Conservation (phyloP, 2,329 filamentous ascomycete genomes). For the Sarocladium brachiariae region DNA sequence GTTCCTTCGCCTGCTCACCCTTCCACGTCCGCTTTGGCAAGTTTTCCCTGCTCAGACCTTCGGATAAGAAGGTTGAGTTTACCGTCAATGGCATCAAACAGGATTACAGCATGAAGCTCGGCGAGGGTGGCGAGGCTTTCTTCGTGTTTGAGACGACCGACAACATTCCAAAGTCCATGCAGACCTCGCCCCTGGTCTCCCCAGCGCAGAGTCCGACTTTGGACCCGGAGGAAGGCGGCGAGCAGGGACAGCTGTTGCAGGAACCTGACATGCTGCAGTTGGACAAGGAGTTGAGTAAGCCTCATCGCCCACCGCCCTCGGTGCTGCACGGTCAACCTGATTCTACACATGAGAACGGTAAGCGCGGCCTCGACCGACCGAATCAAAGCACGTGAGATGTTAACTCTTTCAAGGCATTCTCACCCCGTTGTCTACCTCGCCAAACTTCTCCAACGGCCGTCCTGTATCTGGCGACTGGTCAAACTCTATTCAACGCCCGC, state of each 20-base stretch:
- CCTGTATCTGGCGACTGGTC: slow-evolving; percentile 47
- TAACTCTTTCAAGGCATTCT: slow-evolving; percentile 32
- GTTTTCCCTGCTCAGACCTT: slow-evolving; percentile 89
- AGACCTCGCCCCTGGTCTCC: slow-evolving; percentile 90
- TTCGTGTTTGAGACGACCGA: slow-evolving; percentile 97
- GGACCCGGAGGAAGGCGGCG: slow-evolving; percentile 11
- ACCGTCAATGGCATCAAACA: slow-evolving; percentile 87
- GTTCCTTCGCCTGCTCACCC: slow-evolving; percentile 80
- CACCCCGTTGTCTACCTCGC: slow-evolving; percentile 48
- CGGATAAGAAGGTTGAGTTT: slow-evolving; percentile 99
- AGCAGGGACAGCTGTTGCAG: slow-evolving; percentile 33
- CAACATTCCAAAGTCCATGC: slow-evolving; percentile 83
- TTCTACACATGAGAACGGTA: slow-evolving; percentile 22
- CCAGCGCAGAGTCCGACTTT: slow-evolving; percentile 80
- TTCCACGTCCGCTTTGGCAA: slow-evolving; percentile 99
- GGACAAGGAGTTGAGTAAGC: slow-evolving; percentile 34
- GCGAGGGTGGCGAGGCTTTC: slow-evolving; percentile 95
- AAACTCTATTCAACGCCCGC: slow-evolving; percentile 33
- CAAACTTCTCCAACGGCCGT: slow-evolving; percentile 39
- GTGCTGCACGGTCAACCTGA: slow-evolving; percentile 27
- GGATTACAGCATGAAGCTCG: slow-evolving; percentile 95
- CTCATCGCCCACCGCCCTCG: slow-evolving; percentile 37
- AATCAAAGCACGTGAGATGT: not conserved
- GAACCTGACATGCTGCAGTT: slow-evolving; percentile 67
- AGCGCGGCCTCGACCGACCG: slow-evolving; percentile 1